Evolutionary conservation across 2,329 filamentous ascomycete genomes (phyloP).

Genomic region (Alternaria atra): DNA sequence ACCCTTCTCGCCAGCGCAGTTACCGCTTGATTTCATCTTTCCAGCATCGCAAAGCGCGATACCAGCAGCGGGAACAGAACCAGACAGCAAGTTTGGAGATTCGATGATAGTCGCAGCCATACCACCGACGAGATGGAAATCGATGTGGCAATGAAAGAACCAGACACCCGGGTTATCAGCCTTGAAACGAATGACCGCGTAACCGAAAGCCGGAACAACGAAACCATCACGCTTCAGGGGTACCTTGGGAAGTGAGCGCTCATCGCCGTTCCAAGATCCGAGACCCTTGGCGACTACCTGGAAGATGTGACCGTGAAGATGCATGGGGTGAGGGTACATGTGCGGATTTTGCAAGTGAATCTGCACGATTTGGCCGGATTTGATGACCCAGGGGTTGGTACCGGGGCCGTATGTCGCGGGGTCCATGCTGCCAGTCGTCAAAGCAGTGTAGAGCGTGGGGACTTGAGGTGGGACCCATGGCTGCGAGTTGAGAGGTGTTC

Average conservation of each 20-base stretch:
- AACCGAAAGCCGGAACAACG: conserved; percentile 37
- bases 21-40: conserved; percentile 23
- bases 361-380: conserved; percentile 50
- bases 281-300: conserved; percentile 57
- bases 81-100: conserved; percentile 31
- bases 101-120: conserved; percentile 42
- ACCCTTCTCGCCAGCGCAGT: conserved; percentile 30
- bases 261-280: conserved; percentile 38
- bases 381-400: conserved; percentile 45
- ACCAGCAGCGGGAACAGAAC: conserved; percentile 23
- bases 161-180: conserved; percentile 62
- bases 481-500: conserved; percentile 64
- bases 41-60: conserved; percentile 22
- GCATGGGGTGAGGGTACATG: conserved; percentile 47
- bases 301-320: conserved; percentile 63
- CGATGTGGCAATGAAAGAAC: conserved; percentile 48
- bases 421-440: conserved; percentile 64
- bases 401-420: conserved; percentile 45
- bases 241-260: conserved; percentile 20
- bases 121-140: conserved; percentile 42
- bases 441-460: conserved; percentile 77
- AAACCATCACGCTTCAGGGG: conserved; percentile 42
- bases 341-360: conserved; percentile 48
- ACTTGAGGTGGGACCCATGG: conserved; percentile 78
- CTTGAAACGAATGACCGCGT: conserved; percentile 61